Base-by-base conservation (phyloP, 2,329 filamentous ascomycete species). In the Trematosphaeria pertusa region DNA sequence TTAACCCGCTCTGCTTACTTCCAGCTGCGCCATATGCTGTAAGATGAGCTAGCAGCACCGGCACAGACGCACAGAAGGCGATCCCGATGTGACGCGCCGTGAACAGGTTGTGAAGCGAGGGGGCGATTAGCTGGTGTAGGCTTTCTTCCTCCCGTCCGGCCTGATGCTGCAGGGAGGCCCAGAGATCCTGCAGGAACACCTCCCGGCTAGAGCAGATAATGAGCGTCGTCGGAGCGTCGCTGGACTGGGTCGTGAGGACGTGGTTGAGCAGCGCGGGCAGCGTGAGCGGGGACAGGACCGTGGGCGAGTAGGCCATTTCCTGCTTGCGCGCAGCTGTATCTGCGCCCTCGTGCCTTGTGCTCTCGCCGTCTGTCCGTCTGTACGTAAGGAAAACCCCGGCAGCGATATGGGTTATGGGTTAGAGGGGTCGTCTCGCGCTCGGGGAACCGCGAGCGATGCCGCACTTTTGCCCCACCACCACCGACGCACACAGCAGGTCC, bases 1-100 rank as follows among this genome's bases (percentile, higher is more conserved):
- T 42, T 15, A 52, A 48, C 33, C 50, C 56, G 37, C 50, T 53
- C 17, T 22, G 17, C 14, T 28, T 33, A 12, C 34, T 4, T 42
- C 31, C 19, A 33, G 42, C 15, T 26, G 43, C 28, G 9, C 14
- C 73, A 73, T 83, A 80, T 40, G 83, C 78, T 32, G 87, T 78
- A 14, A 97, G 78, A 61, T 87, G 89, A 26, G 89, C 89, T 43
- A 90, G 86, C 5, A 96, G 81, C 68, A 89, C 86, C 17, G 88
- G 85, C 43, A 94, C 80, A 2, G 87, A 90, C 0, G 89, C 85
- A 43, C 85, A 82, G 72, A 95, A 97, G 26, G 83, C 75, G 7
- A 92, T 71, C 43, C 82, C 83, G 52, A 95, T 81, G 59, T 86
- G 84, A 21, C 84, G 82, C 6, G 89, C 87, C 3, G 82, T 80